Conservation (phyloP, 228 moss, liverwort and hornwort genomes). For the Sphagnum fallax region DNA sequence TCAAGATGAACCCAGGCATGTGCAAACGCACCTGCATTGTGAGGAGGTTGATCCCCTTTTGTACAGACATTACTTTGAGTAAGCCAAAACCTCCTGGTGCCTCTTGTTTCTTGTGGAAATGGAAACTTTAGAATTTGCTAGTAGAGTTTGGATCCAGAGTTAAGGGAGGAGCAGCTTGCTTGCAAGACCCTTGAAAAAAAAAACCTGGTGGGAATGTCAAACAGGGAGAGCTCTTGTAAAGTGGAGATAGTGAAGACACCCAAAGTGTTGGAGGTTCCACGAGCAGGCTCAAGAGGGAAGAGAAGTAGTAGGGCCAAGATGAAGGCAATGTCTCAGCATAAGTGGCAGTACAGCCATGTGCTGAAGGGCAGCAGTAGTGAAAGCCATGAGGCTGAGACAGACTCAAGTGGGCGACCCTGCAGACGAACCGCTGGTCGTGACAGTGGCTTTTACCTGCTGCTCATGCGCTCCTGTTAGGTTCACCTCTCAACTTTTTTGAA, state of each 20-base stretch:
- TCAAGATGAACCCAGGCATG: slow-evolving; percentile 30
- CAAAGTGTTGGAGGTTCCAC: slow-evolving; percentile 49
- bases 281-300: slow-evolving; percentile 76
- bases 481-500: slow-evolving; percentile 10
- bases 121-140: too few relatives aligned
- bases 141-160: too few relatives aligned
- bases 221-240: slow-evolving; percentile 28
- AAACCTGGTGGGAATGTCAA: background rate
- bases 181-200: too few relatives aligned
- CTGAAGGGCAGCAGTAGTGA: slow-evolving; percentile 25
- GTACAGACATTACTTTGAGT: slow-evolving; percentile 34
- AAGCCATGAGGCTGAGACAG: slow-evolving; percentile 66
- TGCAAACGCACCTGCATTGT: slow-evolving; percentile 11
- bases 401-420: slow-evolving; percentile 80
- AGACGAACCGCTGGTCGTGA: slow-evolving; percentile 96
- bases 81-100: slow-evolving; percentile 1
- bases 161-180: too few relatives aligned
- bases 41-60: slow-evolving; percentile 8
- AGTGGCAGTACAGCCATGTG: slow-evolving; percentile 77
- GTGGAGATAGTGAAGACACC: slow-evolving; percentile 13
- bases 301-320: slow-evolving; percentile 73
- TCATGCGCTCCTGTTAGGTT: slow-evolving; percentile 80
- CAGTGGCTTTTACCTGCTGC: slow-evolving; percentile 89
- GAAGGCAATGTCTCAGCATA: slow-evolving; percentile 50
- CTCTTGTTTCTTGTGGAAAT: too few relatives aligned